These are phyloP conservation scores for Herpetospermum pedunculosum DNA, from an alignment of 306 rosid species.

Conservation along the genomic window DNA sequence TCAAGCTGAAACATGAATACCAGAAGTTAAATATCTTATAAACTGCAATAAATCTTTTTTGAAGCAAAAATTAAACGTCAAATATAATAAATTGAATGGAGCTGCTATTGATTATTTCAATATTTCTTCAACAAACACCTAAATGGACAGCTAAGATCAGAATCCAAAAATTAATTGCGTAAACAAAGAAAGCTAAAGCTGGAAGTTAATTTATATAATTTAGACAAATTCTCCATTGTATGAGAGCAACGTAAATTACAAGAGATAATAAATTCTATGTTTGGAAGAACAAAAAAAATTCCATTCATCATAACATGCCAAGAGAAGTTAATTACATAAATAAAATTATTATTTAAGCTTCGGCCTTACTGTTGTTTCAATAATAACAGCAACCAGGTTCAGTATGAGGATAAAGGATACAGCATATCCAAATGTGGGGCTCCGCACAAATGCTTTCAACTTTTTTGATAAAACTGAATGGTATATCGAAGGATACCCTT, in stretches of 20 bases:
- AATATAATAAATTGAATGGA: neutral
- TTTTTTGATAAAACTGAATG: conserved; percentile 38
- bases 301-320: neutral
- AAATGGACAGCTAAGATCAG: neutral
- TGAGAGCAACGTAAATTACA: neutral
- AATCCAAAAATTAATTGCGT: neutral
- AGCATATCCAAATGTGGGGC: conserved; percentile 70
- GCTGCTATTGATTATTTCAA: neutral
- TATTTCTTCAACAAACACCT: neutral
- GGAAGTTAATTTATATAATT: neutral
- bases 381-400: conserved; percentile 66
- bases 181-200: neutral
- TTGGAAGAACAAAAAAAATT: neutral
- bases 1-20: conserved; percentile 56
- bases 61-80: neutral
- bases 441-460: conserved; percentile 59
- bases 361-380: conserved; percentile 86
- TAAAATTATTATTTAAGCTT: conserved; percentile 10
- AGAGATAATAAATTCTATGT: neutral
- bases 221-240: neutral
- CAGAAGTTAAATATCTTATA: neutral
- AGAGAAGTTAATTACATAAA: neutral
- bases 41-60: neutral
- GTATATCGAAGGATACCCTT: conserved; percentile 41
- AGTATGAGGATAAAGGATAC: conserved; percentile 67